phyloP scores from a whole-genome alignment of 495 filamentous ascomycete species.

The Penicillium pulvis region DNA sequence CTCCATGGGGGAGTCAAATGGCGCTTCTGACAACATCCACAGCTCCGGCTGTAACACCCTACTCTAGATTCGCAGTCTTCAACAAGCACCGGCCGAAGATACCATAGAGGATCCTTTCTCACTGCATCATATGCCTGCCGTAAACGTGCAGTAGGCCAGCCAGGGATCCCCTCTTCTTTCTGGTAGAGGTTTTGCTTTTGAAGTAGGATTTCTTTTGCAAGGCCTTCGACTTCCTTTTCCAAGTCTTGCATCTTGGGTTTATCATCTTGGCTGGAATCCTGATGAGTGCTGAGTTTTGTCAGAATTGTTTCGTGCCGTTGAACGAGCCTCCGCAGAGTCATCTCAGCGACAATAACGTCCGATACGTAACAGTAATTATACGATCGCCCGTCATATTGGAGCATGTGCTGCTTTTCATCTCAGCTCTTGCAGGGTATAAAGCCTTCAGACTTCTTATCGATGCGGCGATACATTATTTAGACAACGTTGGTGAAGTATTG shows the following conservation, averaged over 20 bases:
- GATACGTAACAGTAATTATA: not conserved
- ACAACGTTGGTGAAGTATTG: no score
- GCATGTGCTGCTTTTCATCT: not conserved
- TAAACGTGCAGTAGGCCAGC: not conserved
- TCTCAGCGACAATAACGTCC: not conserved
- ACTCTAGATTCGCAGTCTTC: not conserved
- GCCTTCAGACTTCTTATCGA: not conserved
- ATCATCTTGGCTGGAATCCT: not conserved
- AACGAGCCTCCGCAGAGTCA: not conserved
- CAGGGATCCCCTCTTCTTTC: not conserved
- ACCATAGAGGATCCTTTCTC: not conserved
- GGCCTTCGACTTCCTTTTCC: not conserved
- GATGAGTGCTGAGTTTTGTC: not conserved
- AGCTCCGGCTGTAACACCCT: not conserved
- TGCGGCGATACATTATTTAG: not conserved
- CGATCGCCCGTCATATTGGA: not conserved
- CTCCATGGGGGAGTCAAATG: not conserved
- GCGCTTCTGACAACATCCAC: not conserved
- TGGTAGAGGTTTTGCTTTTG: not conserved
- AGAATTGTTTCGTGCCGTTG: not conserved
- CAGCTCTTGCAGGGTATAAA: not conserved
- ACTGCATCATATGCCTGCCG: not conserved
- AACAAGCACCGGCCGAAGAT: not conserved
- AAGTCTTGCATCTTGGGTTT: not conserved
- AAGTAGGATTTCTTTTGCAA: not conserved